phyloP scores from a whole-genome alignment of 441 rosid species.

The Capsella rubella region DNA sequence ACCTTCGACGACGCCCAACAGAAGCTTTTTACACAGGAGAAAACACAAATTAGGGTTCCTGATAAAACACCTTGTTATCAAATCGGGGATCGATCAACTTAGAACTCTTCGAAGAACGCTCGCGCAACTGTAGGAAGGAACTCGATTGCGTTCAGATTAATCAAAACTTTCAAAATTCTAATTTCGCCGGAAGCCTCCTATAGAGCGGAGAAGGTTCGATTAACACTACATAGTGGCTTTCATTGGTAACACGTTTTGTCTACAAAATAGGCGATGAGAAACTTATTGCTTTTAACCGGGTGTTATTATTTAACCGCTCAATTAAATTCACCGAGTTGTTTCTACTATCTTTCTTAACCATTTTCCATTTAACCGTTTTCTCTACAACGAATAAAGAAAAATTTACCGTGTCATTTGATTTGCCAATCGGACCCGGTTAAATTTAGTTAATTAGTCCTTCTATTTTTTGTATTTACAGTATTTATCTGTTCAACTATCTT shows the following conservation, averaged over 20 bases:
- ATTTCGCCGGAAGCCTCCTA: background rate
- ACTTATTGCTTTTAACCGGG: too few relatives aligned
- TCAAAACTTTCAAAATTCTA: constrained; percentile 9
- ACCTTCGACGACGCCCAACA: constrained; percentile 25
- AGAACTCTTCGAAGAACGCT: background rate
- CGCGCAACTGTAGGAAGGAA: background rate
- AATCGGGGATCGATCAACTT: constrained; percentile 20
- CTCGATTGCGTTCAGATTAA: constrained; percentile 15
- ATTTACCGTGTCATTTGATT: too few relatives aligned
- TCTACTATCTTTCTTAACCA: too few relatives aligned
- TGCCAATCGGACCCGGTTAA: too few relatives aligned
- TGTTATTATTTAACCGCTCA: too few relatives aligned
- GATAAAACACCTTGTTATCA: constrained; percentile 9
- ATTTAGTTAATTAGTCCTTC: background rate
- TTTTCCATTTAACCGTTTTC: too few relatives aligned
- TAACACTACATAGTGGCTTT: too few relatives aligned
- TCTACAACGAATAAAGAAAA: too few relatives aligned
- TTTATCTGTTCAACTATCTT: background rate
- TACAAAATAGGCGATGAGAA: too few relatives aligned
- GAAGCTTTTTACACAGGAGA: background rate
- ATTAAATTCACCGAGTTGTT: too few relatives aligned
- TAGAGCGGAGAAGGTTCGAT: background rate
- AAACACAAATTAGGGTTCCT: constrained; percentile 20
- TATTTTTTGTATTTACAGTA: constrained; percentile 2
- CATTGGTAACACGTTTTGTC: too few relatives aligned